Base-by-base conservation (phyloP, 169 alveolate genomes). In the Plasmodium malariae region DNA sequence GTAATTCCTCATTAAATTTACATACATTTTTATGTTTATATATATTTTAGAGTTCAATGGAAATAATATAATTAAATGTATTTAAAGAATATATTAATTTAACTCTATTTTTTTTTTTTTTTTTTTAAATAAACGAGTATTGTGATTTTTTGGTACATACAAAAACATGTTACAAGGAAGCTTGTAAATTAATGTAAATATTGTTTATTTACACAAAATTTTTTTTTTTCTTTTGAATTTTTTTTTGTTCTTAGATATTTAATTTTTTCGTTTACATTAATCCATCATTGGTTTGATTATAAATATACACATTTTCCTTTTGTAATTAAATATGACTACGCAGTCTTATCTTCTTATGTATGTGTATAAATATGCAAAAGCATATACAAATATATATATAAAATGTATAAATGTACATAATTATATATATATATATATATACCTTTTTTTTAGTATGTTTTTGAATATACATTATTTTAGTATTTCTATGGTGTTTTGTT, bases 291-390 rank as follows among this genome's bases (percentile, higher is more conserved):
- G 59, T 51, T 43, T 54, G 28, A 51, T 49, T 71, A 59, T 48
- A 36, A 26, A 24, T 71, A 51, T 2, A 71, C 49, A 71, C 85
- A 12, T 71, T 51, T 68, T 34, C 59, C 49, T 71, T 60, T 71
- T 71, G 28, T 71, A 71, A 71, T 71, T 71, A 71, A 71, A 36
- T 71, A 71, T 71, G 65, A 21, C 9, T 43, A 40, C 21, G 74
- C 24, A 36, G 40, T 36, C 34, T 67, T 12, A 67, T 67, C 57
- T 26, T 12, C 26, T n/a, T n/a, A n/a, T n/a, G n/a, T n/a, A n/a
- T n/a, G n/a, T n/a, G n/a, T n/a, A n/a, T n/a, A n/a, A n/a, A n/a
- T n/a, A n/a, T n/a, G n/a, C n/a, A n/a, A n/a, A n/a, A n/a, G n/a
- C n/a, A n/a, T n/a, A n/a, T n/a, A n/a, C n/a, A n/a, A n/a, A n/a